phyloP scores from a whole-genome alignment of 768 basidiomycete species.

The Cyclocybe cylindracea region DNA sequence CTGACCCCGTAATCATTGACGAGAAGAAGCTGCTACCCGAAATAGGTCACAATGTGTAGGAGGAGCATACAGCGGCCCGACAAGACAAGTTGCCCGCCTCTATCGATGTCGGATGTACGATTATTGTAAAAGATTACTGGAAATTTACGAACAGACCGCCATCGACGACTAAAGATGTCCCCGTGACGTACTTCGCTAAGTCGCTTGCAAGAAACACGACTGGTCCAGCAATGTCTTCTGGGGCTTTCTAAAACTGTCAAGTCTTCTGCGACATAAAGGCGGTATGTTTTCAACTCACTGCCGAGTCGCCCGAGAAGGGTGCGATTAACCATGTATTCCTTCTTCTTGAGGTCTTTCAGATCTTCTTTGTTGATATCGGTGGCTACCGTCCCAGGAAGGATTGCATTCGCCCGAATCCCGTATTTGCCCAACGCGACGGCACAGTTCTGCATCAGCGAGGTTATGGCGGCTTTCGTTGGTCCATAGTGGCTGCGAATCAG shows the following conservation, averaged over 20 bases:
- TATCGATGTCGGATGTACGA: not conserved
- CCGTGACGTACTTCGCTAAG: slow-evolving; percentile 70
- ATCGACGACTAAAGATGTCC: slow-evolving; percentile 65
- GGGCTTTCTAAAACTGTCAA: slow-evolving; percentile 32
- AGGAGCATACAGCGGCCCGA: not conserved
- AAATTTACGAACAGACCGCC: slow-evolving; percentile 77
- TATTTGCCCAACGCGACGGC: slow-evolving; percentile 78
- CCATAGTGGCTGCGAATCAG: slow-evolving; percentile 59
- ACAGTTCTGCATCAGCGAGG: slow-evolving; percentile 78
- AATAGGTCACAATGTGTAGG: slow-evolving; percentile 13
- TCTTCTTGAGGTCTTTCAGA: slow-evolving; percentile 57
- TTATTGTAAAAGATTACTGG: slow-evolving; percentile 39
- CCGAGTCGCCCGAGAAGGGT: slow-evolving; percentile 71
- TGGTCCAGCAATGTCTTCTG: slow-evolving; percentile 75
- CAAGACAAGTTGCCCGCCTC: not conserved
- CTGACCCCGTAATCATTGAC: slow-evolving; percentile 50
- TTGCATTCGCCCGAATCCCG: slow-evolving; percentile 69
- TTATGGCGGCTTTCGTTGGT: slow-evolving; percentile 78
- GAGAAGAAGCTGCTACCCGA: slow-evolving; percentile 40
- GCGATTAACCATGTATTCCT: slow-evolving; percentile 62
- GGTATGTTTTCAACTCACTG: slow-evolving; percentile 31
- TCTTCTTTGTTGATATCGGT: slow-evolving; percentile 82
- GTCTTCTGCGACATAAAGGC: not conserved
- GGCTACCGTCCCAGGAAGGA: slow-evolving; percentile 76
- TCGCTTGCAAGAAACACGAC: slow-evolving; percentile 75